A percentile compares a stretch with the other conserved stretches of the same genome.
Conservation (phyloP, 2,329 filamentous ascomycete genomes). For the Beauveria rudraprayagi region DNA sequence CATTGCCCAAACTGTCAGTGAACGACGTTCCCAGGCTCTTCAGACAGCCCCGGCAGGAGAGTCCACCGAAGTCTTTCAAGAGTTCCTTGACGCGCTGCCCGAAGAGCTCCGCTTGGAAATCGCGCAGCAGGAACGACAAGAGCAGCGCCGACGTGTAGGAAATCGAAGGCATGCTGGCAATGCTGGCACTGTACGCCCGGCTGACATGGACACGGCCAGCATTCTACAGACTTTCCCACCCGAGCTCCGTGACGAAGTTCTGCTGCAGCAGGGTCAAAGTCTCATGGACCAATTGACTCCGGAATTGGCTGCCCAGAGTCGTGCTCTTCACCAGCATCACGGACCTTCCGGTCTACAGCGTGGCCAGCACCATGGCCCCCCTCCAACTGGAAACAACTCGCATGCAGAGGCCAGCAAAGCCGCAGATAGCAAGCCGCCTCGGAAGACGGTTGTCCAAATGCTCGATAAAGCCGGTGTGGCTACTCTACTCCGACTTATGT, state of each 20-base stretch:
- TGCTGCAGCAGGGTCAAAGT: conserved; percentile 87
- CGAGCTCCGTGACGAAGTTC: conserved; percentile 72
- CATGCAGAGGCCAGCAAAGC: conserved; percentile 28
- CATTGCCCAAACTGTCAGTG: conserved; percentile 80
- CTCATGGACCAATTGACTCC: conserved; percentile 76
- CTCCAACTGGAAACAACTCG: conserved; percentile 18
- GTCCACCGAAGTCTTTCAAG: conserved; percentile 77
- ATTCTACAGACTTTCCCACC: conserved; percentile 88
- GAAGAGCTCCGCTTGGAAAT: conserved; percentile 86
- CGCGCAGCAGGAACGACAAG: conserved; percentile 79
- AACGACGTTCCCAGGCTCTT: conserved; percentile 70
- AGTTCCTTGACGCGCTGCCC: conserved; percentile 89
- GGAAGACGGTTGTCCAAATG: conserved; percentile 87
- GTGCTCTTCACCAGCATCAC: conserved; percentile 50
- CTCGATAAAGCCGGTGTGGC: conserved; percentile 92
- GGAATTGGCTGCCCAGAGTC: conserved; percentile 78
- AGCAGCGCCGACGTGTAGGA: conserved; percentile 80
- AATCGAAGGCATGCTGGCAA: conserved; percentile 54
- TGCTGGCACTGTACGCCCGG: conserved; percentile 36
- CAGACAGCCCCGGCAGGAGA: conserved; percentile 61
- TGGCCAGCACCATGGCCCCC: conserved; percentile 22
- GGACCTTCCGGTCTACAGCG: conserved; percentile 18
- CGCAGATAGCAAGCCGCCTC: conserved; percentile 56
- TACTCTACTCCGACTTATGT: conserved; percentile 96
- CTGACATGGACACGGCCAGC: conserved; percentile 87